These are phyloP conservation scores for Nothophoma quercina DNA, from an alignment of 2,329 filamentous ascomycete genomes.

Conservation along the genomic window DNA sequence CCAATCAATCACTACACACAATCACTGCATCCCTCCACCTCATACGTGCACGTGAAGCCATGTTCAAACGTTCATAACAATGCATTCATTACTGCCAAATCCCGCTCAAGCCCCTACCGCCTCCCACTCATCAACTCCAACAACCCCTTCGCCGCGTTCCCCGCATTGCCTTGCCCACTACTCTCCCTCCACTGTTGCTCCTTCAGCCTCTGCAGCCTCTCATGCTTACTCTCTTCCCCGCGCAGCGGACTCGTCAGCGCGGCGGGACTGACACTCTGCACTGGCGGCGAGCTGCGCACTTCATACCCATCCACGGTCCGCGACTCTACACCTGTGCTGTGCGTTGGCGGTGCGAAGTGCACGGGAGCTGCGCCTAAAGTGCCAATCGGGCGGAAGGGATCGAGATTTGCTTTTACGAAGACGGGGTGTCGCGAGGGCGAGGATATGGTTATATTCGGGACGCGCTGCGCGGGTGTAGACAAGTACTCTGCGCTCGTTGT, in stretches of 20 bases:
- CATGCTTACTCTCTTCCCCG: slow-evolving; percentile 27
- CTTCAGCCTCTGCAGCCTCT: slow-evolving; percentile 35
- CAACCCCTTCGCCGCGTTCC: slow-evolving; percentile 63
- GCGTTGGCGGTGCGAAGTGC: slow-evolving; percentile 39
- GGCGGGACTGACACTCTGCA: slow-evolving; percentile 12
- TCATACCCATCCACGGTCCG: slow-evolving; percentile 43
- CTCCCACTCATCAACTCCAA: slow-evolving; percentile 54
- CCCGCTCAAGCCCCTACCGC: slow-evolving; percentile 19
- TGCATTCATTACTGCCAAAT: slow-evolving; percentile 12
- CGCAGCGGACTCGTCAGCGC: slow-evolving; percentile 3
- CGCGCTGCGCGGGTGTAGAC: not conserved
- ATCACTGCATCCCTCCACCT: not conserved
- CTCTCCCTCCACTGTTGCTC: slow-evolving; percentile 40
- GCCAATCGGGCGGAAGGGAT: slow-evolving; percentile 40
- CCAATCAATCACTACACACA: slow-evolving; percentile 11
- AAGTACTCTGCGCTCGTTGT: slow-evolving; percentile 4
- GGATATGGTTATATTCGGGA: slow-evolving; percentile 43
- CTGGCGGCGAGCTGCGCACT: slow-evolving; percentile 41
- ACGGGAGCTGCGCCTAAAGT: slow-evolving; percentile 50
- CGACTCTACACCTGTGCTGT: slow-evolving; percentile 46
- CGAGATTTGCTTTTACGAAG: slow-evolving; percentile 42
- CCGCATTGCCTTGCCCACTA: slow-evolving; percentile 52
- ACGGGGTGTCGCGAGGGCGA: slow-evolving; percentile 34
- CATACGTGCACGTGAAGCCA: slow-evolving; percentile 4
- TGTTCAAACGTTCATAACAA: slow-evolving; percentile 1